phyloP scores from a whole-genome alignment of 805 yeast species.

The Wickerhamomyces mucosus region DNA sequence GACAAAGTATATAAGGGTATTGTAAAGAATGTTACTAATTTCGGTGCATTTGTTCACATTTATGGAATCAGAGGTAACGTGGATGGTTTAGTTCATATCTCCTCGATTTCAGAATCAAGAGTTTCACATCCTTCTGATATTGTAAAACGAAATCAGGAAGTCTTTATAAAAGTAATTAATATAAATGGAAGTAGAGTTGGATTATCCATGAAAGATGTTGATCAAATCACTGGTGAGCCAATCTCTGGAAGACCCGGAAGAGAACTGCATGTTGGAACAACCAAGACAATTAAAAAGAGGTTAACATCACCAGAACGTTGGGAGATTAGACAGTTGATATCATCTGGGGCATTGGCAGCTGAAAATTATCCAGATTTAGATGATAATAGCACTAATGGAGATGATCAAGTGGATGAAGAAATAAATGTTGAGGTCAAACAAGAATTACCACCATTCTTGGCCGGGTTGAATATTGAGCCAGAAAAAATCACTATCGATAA shows the following conservation, averaged over 20 bases:
- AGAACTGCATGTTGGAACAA: slow-evolving; percentile 8
- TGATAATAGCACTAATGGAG: slow-evolving; percentile 21
- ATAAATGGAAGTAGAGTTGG: slow-evolving; percentile 42
- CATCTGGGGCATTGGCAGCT: slow-evolving; percentile 64
- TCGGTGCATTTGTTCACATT: slow-evolving; percentile 72
- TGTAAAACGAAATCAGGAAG: slow-evolving; percentile 46
- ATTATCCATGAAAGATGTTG: slow-evolving; percentile 60
- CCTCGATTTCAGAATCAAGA: slow-evolving; percentile 45
- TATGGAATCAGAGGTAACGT: slow-evolving; percentile 24
- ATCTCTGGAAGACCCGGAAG: slow-evolving; percentile 7
- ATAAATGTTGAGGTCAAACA: slow-evolving; percentile 67
- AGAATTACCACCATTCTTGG: slow-evolving; percentile 63
- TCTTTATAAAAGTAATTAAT: slow-evolving; percentile 50
- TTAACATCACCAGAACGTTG: slow-evolving; percentile 82
- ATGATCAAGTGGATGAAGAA: slow-evolving; percentile 30
- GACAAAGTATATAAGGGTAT: slow-evolving; percentile 50
- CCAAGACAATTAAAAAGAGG: slow-evolving; percentile 26
- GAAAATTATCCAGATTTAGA: slow-evolving; percentile 60
- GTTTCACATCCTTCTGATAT: slow-evolving; percentile 51
- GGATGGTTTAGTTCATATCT: slow-evolving; percentile 71
- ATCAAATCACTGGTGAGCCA: slow-evolving; percentile 56
- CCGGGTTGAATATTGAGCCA: slow-evolving; percentile 35
- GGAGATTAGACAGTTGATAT: slow-evolving; percentile 78
- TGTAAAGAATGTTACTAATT: slow-evolving; percentile 50
- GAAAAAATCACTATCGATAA: slow-evolving; percentile 11